Evolutionary conservation across 352 stramenopile genomes (phyloP).

Genomic region (Pythium phragmiticola): DNA sequence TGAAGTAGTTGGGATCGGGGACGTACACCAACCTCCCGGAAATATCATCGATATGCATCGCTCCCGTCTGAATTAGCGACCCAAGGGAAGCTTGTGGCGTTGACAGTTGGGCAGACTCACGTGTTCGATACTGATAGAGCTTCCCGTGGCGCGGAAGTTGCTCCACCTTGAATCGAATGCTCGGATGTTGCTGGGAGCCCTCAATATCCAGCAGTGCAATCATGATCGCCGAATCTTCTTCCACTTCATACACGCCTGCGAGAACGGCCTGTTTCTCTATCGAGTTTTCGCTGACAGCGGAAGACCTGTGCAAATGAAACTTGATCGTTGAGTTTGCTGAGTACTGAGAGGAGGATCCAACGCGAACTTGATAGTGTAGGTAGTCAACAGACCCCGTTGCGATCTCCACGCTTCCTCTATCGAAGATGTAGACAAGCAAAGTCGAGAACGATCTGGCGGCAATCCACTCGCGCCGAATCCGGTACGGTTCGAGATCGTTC

Average conservation of each 20-base stretch:
- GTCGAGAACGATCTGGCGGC: constrained; percentile 41
- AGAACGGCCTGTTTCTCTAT: constrained; percentile 7
- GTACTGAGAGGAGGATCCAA: constrained; percentile 32
- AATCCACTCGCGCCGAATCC: constrained; percentile 27
- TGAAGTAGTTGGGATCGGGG: constrained; percentile 23
- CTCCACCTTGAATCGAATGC: constrained; percentile 36
- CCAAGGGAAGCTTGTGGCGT: constrained; percentile 4
- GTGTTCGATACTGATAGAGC: constrained; percentile 46
- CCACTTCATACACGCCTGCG: constrained; percentile 32
- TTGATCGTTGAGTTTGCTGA: constrained; percentile 25
- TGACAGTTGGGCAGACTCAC: background rate
- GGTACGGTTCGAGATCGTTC: constrained; percentile 31
- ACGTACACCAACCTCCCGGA: constrained; percentile 23
- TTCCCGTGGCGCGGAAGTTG: constrained; percentile 39
- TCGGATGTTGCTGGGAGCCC: constrained; percentile 35
- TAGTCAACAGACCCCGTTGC: constrained; percentile 33
- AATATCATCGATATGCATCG: background rate
- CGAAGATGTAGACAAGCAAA: constrained; percentile 42
- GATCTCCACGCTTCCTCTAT: constrained; percentile 12
- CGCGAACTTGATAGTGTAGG: constrained; percentile 51
- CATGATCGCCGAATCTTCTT: constrained; percentile 50
- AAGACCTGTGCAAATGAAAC: constrained; percentile 27
- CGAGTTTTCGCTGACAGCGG: background rate
- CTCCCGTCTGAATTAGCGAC: background rate
- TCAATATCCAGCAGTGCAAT: constrained; percentile 44